Percentiles rank a stretch among this genome's conserved stretches.
phyloP scores from a whole-genome alignment of 495 filamentous ascomycete species.

The Trichoderma erinaceum region DNA sequence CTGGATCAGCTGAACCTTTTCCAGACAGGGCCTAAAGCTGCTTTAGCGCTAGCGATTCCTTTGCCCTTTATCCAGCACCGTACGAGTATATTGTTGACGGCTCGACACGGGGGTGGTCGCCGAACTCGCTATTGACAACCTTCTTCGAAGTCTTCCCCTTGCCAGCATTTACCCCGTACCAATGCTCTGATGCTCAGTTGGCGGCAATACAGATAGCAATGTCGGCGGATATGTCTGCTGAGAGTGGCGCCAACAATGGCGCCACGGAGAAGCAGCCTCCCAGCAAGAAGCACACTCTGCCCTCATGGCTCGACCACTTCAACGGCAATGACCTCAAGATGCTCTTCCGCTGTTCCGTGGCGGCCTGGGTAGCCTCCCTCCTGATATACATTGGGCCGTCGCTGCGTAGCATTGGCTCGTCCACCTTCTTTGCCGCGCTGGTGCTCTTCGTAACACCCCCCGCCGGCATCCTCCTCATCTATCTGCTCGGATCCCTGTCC shows the following conservation, averaged over 20 bases:
- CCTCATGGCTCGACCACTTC: slow-evolving; percentile 39
- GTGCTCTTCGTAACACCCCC: slow-evolving; percentile 10
- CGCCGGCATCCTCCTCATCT: slow-evolving; percentile 12
- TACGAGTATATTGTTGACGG: too few species aligned
- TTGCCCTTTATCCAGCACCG: too few species aligned
- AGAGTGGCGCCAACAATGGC: not conserved
- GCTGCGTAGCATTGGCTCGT: not conserved
- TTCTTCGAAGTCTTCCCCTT: not conserved
- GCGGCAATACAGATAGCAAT: not conserved
- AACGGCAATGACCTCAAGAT: slow-evolving; percentile 41
- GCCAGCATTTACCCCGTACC: not conserved
- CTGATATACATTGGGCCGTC: slow-evolving; percentile 34
- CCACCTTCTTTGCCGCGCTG: slow-evolving; percentile 11
- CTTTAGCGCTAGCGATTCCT: too few species aligned
- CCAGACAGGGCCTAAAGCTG: too few species aligned
- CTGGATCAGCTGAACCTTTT: too few species aligned
- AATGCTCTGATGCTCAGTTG: not conserved
- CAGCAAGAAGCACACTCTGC: slow-evolving; percentile 23
- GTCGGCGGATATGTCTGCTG: not conserved
- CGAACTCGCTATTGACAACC: too few species aligned
- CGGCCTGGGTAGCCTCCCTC: slow-evolving; percentile 38
- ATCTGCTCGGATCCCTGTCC: slow-evolving; percentile 8
- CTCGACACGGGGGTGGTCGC: too few species aligned
- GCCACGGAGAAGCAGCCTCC: not conserved
- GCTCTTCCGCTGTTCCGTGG: slow-evolving; percentile 38